phyloP scores from a whole-genome alignment of 1,139 yeast species.

The Yamadazyma epiphylla region DNA sequence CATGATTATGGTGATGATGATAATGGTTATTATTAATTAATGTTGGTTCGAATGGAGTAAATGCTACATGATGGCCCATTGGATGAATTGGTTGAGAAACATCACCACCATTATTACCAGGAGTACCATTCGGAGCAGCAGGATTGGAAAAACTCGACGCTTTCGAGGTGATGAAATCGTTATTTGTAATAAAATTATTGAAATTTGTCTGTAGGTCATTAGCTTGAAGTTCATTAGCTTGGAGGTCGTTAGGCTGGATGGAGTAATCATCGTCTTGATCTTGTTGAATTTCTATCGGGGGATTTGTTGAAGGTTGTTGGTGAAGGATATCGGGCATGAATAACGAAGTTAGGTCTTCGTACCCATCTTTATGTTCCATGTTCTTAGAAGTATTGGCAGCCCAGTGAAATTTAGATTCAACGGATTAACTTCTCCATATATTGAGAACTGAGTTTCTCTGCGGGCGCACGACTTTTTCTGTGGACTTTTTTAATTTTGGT shows the following conservation, averaged over 20 bases:
- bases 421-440: too few species aligned
- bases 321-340: conserved; percentile 42
- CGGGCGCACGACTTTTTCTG: too few species aligned
- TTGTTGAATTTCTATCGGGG: background rate
- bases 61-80: background rate
- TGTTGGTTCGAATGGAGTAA: too few species aligned
- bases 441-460: too few species aligned
- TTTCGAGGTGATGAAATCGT: conserved; percentile 19
- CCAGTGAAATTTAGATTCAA: too few species aligned
- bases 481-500: too few species aligned
- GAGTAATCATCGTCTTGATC: conserved; percentile 2
- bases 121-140: background rate
- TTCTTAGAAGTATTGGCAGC: too few species aligned
- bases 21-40: background rate
- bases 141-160: conserved; percentile 3
- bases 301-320: conserved; percentile 9
- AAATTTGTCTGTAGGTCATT: conserved; percentile 13
- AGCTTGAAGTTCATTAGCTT: too few species aligned
- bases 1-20: conserved; percentile 11
- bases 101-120: background rate
- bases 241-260: conserved; percentile 4
- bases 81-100: background rate
- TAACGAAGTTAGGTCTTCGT: conserved; percentile 41
- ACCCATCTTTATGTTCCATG: conserved; percentile 8
- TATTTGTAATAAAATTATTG: conserved; percentile 19